These are phyloP conservation scores for Ammopiptanthus mongolicus DNA, from an alignment of 306 rosid species.

Conservation along the genomic window DNA sequence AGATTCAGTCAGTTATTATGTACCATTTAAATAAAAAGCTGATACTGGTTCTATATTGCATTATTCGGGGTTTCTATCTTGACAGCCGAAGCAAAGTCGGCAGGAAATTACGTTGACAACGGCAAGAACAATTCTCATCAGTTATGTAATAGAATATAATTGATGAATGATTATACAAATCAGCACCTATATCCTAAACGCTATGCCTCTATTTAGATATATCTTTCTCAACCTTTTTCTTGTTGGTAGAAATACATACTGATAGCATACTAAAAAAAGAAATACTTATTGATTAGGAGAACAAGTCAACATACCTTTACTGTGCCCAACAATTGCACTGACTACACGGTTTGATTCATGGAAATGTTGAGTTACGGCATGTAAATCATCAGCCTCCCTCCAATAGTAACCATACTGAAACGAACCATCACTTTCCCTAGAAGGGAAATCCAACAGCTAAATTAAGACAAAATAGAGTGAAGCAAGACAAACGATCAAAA, in stretches of 20 bases:
- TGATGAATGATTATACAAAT: background rate
- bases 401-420: constrained; percentile 60
- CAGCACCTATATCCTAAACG: background rate
- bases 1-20: constrained; percentile 1
- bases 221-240: background rate
- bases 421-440: constrained; percentile 81
- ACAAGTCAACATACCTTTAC: constrained; percentile 62
- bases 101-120: background rate
- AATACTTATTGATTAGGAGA: constrained; percentile 5
- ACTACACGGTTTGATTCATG: constrained; percentile 41
- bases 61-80: background rate
- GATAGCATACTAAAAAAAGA: background rate
- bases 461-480: constrained; percentile 10
- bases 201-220: background rate
- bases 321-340: constrained; percentile 69
- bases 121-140: background rate
- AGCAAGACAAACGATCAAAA: background rate
- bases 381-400: constrained; percentile 83
- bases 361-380: constrained; percentile 55
- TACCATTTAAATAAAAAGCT: background rate
- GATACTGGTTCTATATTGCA: background rate
- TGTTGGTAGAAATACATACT: background rate
- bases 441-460: constrained; percentile 14
- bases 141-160: background rate
- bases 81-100: background rate